These are phyloP conservation scores for Quercus phellos DNA, from an alignment of 331 rosid species.

Conservation along the genomic window DNA sequence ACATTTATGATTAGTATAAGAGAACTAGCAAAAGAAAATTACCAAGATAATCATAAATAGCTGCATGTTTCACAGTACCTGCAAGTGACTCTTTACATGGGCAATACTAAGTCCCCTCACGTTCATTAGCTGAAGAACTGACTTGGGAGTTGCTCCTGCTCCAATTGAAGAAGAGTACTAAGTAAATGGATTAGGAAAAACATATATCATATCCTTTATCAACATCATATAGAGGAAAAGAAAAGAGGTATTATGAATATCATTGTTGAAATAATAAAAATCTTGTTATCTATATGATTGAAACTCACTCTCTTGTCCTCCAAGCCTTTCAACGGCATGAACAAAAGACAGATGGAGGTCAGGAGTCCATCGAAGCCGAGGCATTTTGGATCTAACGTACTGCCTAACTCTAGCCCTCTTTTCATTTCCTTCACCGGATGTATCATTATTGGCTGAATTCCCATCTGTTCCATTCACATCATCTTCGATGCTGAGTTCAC, in stretches of 20 bases:
- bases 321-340: conserved; percentile 70
- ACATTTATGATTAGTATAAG: neutral
- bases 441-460: conserved; percentile 31
- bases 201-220: neutral
- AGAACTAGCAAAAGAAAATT: neutral
- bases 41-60: neutral
- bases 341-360: conserved; percentile 77
- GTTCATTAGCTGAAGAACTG: conserved; percentile 60
- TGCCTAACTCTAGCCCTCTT: conserved; percentile 51
- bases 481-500: neutral
- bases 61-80: conserved; percentile 25
- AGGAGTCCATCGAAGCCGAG: conserved; percentile 84
- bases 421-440: conserved; percentile 27
- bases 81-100: conserved; percentile 62
- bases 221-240: neutral
- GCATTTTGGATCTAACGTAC: conserved; percentile 75
- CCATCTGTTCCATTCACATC: conserved; percentile 18
- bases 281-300: neutral
- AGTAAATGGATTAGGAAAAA: neutral
- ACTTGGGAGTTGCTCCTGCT: conserved; percentile 60
- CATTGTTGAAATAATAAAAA: neutral
- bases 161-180: neutral
- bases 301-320: conserved; percentile 81
- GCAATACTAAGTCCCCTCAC: conserved; percentile 69
- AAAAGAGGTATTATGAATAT: neutral